These are phyloP conservation scores for Podila epigama DNA, from an alignment of 192 early-diverging fungal species.

Conservation along the genomic window DNA sequence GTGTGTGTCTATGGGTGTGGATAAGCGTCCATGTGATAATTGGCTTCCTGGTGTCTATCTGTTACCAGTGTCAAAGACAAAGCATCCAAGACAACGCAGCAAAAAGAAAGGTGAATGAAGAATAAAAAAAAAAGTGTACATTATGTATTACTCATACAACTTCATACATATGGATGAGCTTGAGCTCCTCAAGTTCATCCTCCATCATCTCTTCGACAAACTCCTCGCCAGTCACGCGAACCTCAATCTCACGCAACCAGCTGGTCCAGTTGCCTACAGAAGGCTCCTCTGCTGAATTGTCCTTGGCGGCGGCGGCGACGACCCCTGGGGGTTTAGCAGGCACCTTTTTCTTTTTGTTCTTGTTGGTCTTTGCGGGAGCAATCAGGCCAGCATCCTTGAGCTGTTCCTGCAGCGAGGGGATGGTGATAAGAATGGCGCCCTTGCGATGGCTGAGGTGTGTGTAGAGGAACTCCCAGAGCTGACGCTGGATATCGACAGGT, in stretches of 20 bases:
- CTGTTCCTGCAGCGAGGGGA: conserved; percentile 65
- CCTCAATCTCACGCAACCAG: conserved; percentile 60
- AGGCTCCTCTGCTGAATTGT: background rate
- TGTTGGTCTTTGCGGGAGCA: conserved; percentile 19
- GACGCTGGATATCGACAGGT: conserved; percentile 49
- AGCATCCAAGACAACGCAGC: too few species aligned
- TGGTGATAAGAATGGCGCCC: conserved; percentile 54
- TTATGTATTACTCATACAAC: conserved; percentile 34
- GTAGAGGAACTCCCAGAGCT: conserved; percentile 61
- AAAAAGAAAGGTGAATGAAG: too few species aligned
- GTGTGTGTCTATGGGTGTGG: too few species aligned
- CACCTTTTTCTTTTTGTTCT: conserved; percentile 49
- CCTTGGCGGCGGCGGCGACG: background rate
- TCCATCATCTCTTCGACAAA: conserved; percentile 60
- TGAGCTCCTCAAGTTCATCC: conserved; percentile 60
- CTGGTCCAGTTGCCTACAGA: conserved; percentile 31
- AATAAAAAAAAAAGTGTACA: too few species aligned
- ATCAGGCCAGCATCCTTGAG: conserved; percentile 56
- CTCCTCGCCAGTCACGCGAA: conserved; percentile 54
- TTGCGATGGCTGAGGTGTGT: conserved; percentile 47
- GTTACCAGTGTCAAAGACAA: too few species aligned
- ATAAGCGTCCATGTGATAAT: too few species aligned
- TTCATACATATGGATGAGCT: conserved; percentile 63
- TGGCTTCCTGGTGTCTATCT: too few species aligned
- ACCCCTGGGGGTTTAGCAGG: conserved; percentile 49